phyloP scores from a whole-genome alignment of 306 rosid species.

The Fragaria ananassa region DNA sequence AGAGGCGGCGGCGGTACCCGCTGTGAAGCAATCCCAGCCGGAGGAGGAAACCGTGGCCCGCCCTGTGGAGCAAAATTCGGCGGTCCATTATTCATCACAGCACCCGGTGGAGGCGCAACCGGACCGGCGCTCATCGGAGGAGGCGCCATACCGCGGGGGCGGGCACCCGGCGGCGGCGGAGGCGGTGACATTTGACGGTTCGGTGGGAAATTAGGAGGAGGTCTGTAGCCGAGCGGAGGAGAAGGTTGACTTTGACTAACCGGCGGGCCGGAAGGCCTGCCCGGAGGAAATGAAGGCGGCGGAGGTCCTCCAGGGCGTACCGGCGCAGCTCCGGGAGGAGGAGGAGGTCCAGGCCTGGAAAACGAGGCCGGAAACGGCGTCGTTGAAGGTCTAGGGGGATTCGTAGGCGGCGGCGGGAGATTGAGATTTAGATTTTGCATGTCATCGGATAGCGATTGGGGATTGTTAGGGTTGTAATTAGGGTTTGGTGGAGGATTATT shows the following conservation, averaged over 20 bases:
- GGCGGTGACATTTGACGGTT: slow-evolving; percentile 34
- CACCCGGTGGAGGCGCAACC: slow-evolving; percentile 30
- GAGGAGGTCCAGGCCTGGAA: slow-evolving; percentile 80
- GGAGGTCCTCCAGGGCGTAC: slow-evolving; percentile 54
- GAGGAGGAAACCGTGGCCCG: slow-evolving; percentile 49
- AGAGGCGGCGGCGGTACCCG: background rate
- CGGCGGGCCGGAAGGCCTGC: slow-evolving; percentile 43
- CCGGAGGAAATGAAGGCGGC: slow-evolving; percentile 30
- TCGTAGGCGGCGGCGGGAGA: slow-evolving; percentile 48
- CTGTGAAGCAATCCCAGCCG: slow-evolving; percentile 15
- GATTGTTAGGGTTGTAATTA: slow-evolving; percentile 48
- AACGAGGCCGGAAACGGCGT: slow-evolving; percentile 45
- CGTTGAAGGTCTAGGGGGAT: slow-evolving; percentile 57
- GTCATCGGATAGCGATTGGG: slow-evolving; percentile 44
- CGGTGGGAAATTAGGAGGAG: slow-evolving; percentile 53
- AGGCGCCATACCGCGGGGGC: background rate
- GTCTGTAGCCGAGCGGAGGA: slow-evolving; percentile 41
- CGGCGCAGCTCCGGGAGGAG: slow-evolving; percentile 26
- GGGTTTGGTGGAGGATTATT: slow-evolving; percentile 42
- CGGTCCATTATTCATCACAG: slow-evolving; percentile 65
- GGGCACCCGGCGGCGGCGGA: slow-evolving; percentile 25
- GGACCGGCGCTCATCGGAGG: slow-evolving; percentile 45
- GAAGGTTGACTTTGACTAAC: slow-evolving; percentile 36
- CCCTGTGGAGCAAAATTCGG: slow-evolving; percentile 33
- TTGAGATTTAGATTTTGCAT: slow-evolving; percentile 69